Base-by-base conservation (phyloP, 768 basidiomycete genomes). In the Galerina marginata region DNA sequence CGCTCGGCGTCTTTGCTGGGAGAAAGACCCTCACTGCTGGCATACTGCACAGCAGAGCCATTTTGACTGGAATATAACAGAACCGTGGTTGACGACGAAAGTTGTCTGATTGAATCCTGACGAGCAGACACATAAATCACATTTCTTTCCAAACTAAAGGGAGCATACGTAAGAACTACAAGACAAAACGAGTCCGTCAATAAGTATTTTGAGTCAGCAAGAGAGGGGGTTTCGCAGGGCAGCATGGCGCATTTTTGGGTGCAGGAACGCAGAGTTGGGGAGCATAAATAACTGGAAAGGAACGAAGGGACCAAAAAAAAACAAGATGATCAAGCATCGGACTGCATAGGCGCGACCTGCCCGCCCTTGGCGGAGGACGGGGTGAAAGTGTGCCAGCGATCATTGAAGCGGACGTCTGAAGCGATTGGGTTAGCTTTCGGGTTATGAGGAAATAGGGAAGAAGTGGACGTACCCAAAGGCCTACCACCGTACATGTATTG, bases 401-500 rank as follows among this genome's bases (percentile, higher is more conserved):
- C 93, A 72, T 96, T 97, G 85, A 94, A 96, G 63, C 92, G 89
- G 38, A 97, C 95, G 69, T 96, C 95, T 90, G 14, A 47, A 56
- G 58, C 15, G 14, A 54, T 6, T 52, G 40, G 16, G 23, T 33
- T 26, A 16, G 29, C 29, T 7, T 4, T 33, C 29, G 7, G 50
- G 61, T 54, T 61, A 29, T 6, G 55, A 38, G 44, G 50, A 43
- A 47, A 11, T 4, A 47, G 9, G 40, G 40, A 36, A 56, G 26
- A 38, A 10, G 39, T 26, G 15, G 50, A 60, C 56, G 51, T 71
- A 91, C 90, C 91, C 25, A 95, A 75, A 38, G 95, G 95, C 46
- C 95, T 79, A 14, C 95, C 95, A 63, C 95, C 95, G 66, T 97
- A 97, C 87, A 95, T 89, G 69, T 98, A 98, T 29, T 90, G 87